Evolutionary conservation across 768 basidiomycete species (phyloP).

Genomic region (Phallus indusiatus): DNA sequence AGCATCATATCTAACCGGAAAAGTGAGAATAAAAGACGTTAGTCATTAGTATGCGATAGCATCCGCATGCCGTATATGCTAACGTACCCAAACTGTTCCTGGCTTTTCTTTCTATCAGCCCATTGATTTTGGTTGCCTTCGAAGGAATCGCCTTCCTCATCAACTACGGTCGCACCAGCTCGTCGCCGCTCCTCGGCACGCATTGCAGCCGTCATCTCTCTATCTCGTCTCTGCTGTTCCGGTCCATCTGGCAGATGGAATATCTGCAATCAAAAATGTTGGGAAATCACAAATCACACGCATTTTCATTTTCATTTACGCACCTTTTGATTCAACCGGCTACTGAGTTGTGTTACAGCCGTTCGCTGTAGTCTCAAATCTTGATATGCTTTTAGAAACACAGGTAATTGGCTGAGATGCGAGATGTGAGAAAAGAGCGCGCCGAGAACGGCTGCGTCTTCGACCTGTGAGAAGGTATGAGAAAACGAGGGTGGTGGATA

Average conservation of each 20-base stretch:
- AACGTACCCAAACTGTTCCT: conserved; percentile 29
- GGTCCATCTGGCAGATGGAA: conserved; percentile 51
- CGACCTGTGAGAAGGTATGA: conserved; percentile 21
- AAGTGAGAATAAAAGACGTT: not conserved
- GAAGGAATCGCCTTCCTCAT: conserved; percentile 13
- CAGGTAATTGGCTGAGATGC: conserved; percentile 29
- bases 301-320: not conserved
- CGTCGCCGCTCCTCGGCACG: conserved; percentile 13
- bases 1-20: conserved; percentile 9
- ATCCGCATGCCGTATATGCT: too few relatives aligned
- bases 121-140: conserved; percentile 43
- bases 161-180: not conserved
- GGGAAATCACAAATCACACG: not conserved
- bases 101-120: conserved; percentile 45
- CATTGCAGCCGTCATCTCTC: conserved; percentile 41
- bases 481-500: not conserved
- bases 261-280: conserved; percentile 20
- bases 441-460: conserved; percentile 37
- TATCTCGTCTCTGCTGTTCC: conserved; percentile 41
- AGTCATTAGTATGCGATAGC: too few relatives aligned
- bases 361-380: conserved; percentile 41
- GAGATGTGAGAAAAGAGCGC: conserved; percentile 41
- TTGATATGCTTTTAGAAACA: conserved; percentile 44
- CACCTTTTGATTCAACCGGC: conserved; percentile 36
- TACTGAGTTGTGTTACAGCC: conserved; percentile 37